A percentile compares a stretch with the other conserved stretches of the same genome.
Conservation (phyloP, 2,329 filamentous ascomycete species). For the Atkinsonella hypoxylon region DNA sequence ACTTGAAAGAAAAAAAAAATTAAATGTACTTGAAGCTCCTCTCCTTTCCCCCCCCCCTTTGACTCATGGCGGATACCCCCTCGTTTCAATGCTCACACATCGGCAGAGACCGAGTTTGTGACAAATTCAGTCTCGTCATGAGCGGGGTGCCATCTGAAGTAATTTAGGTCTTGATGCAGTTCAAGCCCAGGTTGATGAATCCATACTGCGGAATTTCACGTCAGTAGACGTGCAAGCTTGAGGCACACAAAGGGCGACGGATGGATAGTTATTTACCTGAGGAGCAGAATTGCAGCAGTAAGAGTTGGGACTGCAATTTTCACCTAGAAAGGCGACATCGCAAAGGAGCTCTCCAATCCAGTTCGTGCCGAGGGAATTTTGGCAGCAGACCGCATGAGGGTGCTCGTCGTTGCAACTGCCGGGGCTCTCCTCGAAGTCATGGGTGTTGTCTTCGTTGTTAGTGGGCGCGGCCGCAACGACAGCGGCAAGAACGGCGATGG, state of each 20-base stretch:
- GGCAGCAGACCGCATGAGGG: constrained; percentile 2
- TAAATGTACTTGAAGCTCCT: no score
- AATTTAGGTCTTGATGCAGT: no score
- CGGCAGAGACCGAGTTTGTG: no score
- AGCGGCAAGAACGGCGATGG: constrained; percentile 4
- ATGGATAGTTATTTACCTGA: constrained; percentile 1
- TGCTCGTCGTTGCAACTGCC: neutral
- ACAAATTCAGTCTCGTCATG: no score
- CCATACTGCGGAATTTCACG: neutral
- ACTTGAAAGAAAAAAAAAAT: no score
- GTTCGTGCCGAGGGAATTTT: neutral
- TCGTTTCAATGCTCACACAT: no score
- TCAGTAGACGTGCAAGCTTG: neutral
- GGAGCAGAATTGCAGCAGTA: constrained; percentile 6
- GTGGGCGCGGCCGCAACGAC: constrained; percentile 1
- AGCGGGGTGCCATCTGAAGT: no score
- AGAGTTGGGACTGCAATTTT: neutral
- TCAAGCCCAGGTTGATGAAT: no score
- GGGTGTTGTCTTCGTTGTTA: neutral
- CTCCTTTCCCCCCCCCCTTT: no score
- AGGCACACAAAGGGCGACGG: neutral
- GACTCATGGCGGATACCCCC: no score
- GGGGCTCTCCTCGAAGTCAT: neutral
- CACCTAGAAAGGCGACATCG: neutral
- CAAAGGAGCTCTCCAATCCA: neutral